Percentiles rank a stretch among this genome's conserved stretches.
phyloP scores from a whole-genome alignment of 23 red algal genomes.

The Gracilariopsis chorda region DNA sequence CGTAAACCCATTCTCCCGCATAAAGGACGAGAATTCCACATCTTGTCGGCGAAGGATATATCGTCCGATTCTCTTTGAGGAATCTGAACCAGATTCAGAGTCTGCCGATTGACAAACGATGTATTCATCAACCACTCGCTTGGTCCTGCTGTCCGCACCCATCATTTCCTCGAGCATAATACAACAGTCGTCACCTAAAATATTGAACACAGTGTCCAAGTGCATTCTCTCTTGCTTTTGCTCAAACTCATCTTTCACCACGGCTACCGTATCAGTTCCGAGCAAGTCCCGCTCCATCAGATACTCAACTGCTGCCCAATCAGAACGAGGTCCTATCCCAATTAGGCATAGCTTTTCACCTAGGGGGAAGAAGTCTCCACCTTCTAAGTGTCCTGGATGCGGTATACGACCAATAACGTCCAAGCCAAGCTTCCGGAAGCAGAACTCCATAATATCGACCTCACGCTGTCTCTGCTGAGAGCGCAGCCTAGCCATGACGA shows the following conservation, averaged over 20 bases:
- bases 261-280: constrained; percentile 74
- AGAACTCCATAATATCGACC: constrained; percentile 98
- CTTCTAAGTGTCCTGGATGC: constrained; percentile 79
- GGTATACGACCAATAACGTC: constrained; percentile 87
- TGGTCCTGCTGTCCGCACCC: constrained; percentile 55
- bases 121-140: constrained; percentile 90
- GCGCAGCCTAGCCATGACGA: constrained; percentile 86
- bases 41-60: constrained; percentile 41
- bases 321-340: constrained; percentile 84
- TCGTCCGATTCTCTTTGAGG: neutral
- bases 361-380: constrained; percentile 95
- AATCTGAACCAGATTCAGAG: neutral
- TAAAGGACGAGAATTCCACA: constrained; percentile 83
- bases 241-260: constrained; percentile 90
- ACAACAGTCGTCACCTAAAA: constrained; percentile 62
- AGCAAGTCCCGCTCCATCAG: constrained; percentile 92
- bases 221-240: constrained; percentile 92
- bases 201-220: constrained; percentile 95
- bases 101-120: neutral
- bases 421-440: constrained; percentile 86
- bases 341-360: constrained; percentile 89
- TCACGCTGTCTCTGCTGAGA: constrained; percentile 76
- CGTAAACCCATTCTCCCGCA: constrained; percentile 69
- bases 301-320: constrained; percentile 78
- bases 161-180: constrained; percentile 85